Conservation (phyloP, 805 yeast genomes). For the Lipomyces yamanashiensis region DNA sequence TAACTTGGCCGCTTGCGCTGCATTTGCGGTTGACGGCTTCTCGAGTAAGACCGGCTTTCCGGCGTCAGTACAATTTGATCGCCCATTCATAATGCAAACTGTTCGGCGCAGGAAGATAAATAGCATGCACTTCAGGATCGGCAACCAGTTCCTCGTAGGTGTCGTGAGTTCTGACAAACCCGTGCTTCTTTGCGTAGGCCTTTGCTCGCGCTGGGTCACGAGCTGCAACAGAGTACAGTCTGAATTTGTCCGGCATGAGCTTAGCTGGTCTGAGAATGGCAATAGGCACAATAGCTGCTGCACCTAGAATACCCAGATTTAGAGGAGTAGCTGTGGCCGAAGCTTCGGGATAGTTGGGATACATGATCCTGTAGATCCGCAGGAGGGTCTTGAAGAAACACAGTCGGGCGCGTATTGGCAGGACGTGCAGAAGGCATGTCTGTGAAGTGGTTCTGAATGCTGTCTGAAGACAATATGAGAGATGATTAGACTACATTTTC, state of each 20-base stretch:
- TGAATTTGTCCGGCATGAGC: slow-evolving; percentile 22
- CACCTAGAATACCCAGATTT: slow-evolving; percentile 30
- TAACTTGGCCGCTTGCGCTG: slow-evolving; percentile 27
- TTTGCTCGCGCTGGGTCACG: slow-evolving; percentile 22
- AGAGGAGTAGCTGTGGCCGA: slow-evolving; percentile 17
- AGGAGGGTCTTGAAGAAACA: too few relatives aligned
- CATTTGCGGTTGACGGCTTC: slow-evolving; percentile 29
- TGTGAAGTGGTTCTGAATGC: too few relatives aligned
- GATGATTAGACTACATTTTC: too few relatives aligned
- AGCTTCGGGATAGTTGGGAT: too few relatives aligned
- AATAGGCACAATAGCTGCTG: slow-evolving; percentile 32
- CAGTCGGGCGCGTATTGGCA: too few relatives aligned
- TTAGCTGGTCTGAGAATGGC: slow-evolving; percentile 31
- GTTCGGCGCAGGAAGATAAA: slow-evolving; percentile 36
- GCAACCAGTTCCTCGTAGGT: slow-evolving; percentile 24
- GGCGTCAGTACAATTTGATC: slow-evolving; percentile 22
- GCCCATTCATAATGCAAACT: slow-evolving; percentile 36
- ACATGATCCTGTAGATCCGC: too few relatives aligned
- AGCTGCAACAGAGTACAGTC: slow-evolving; percentile 27
- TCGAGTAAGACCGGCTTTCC: slow-evolving; percentile 33
- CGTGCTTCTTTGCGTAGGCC: slow-evolving; percentile 23
- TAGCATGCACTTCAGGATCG: slow-evolving; percentile 29
- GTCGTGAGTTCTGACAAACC: slow-evolving; percentile 20
- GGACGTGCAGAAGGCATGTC: too few relatives aligned
- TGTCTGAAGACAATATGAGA: too few relatives aligned